These are phyloP conservation scores for Arthroderma sp. DNA, from an alignment of 2,329 filamentous ascomycete genomes.

Conservation along the genomic window DNA sequence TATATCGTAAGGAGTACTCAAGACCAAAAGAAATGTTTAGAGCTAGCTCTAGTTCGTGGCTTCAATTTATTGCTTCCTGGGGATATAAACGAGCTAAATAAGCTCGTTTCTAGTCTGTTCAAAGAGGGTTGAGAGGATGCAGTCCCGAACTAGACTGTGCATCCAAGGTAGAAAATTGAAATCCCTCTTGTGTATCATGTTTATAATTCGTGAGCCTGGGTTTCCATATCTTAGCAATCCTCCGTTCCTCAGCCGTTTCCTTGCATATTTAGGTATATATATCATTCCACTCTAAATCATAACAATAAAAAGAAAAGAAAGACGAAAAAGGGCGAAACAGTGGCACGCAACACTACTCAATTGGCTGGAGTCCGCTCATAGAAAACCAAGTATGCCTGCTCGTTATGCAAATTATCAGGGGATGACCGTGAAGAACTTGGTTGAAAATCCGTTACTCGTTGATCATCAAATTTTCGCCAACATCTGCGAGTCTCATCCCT, in stretches of 20 bases:
- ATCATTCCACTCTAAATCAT: neutral
- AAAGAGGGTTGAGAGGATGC: neutral
- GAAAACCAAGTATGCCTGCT: conserved; percentile 55
- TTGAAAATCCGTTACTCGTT: conserved; percentile 44
- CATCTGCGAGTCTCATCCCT: conserved; percentile 46
- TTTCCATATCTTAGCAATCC: neutral
- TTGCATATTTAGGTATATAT: neutral
- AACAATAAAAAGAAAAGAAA: neutral
- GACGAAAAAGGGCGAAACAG: neutral
- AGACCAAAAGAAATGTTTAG: neutral
- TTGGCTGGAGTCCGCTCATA: conserved; percentile 42
- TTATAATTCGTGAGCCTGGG: neutral
- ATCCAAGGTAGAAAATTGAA: neutral
- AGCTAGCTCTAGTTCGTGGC: neutral
- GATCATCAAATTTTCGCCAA: conserved; percentile 53
- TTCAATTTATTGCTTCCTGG: neutral
- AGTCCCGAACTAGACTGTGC: neutral
- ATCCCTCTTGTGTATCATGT: neutral
- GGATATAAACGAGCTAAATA: neutral
- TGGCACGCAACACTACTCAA: conserved; percentile 20
- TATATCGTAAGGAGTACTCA: neutral
- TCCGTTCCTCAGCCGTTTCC: neutral
- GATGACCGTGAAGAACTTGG: conserved; percentile 39
- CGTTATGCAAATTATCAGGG: conserved; percentile 45
- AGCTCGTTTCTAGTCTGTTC: neutral